phyloP scores from a whole-genome alignment of 768 basidiomycete genomes.

The Zangia roseola region DNA sequence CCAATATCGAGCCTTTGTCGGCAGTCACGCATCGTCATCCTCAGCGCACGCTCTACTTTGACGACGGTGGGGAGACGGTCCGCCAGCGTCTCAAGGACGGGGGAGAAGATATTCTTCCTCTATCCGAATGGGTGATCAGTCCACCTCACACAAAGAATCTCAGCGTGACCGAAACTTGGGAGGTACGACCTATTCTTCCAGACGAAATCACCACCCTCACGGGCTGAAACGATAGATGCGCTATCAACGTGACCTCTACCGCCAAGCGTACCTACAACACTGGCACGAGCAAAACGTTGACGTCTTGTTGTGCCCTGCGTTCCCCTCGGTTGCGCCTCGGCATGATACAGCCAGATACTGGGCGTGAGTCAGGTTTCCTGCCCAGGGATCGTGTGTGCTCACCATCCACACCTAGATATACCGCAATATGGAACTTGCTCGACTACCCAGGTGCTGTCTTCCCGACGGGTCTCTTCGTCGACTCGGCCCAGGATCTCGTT shows the following conservation, averaged over 20 bases:
- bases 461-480: conserved; percentile 38
- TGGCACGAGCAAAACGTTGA: conserved; percentile 41
- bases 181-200: conserved; percentile 17
- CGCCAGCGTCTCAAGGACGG: conserved; percentile 22
- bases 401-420: conserved; percentile 30
- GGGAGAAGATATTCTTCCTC: conserved; percentile 36
- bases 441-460: conserved; percentile 46
- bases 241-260: conserved; percentile 32
- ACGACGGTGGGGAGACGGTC: conserved; percentile 36
- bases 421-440: conserved; percentile 42
- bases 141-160: conserved; percentile 26
- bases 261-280: conserved; percentile 34
- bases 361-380: conserved; percentile 21
- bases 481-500: conserved; percentile 25
- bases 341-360: conserved; percentile 40
- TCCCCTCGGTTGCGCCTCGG: conserved; percentile 35
- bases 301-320: conserved; percentile 38
- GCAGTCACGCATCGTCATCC: neutral
- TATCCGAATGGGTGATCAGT: conserved; percentile 37
- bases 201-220: neutral
- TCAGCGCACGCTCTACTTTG: conserved; percentile 38
- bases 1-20: neutral
- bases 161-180: conserved; percentile 26
- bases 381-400: too few relatives aligned
- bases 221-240: conserved; percentile 21